Base-by-base conservation (phyloP, 495 filamentous ascomycete genomes). In the Penicillium paradoxum region DNA sequence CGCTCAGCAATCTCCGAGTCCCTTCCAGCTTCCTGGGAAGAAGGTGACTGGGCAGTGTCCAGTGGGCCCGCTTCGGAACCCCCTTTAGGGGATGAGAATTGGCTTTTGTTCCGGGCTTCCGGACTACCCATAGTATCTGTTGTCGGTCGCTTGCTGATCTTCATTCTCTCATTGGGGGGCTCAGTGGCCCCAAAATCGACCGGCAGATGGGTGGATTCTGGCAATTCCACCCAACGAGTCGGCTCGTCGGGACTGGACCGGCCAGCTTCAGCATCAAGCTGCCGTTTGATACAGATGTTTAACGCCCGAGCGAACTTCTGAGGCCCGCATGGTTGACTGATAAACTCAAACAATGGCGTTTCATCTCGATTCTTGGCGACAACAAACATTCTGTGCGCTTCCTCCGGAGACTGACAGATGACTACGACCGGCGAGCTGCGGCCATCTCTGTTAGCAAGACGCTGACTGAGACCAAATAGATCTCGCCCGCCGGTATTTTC, bases 311-410 rank as follows among this genome's bases (percentile, higher is more conserved):
- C 62, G 3, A 70, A 27, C 21, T 70, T 70, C 2, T 57, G 56
- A 0, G 67, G 67, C 3, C 67, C 67, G 51, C 64, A 70, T 1
- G 67, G 67, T 38, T 70, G 67, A 42, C 64, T 67, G 25, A 70
- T 59, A 22, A 69, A 69, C 19, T 69, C 64, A 24, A 65, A 56
- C 15, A 55, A 37, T 1, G 50, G n/a, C n/a, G 40, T 18, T 11
- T 57, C 13, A 1, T 22, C 47, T 1, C 42, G 51, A 24, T 49
- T 59, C n/a, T 58, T 53, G 17, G 55, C 34, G 1, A 54, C 41
- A 14, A 60, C 50, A 39, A 64, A 67, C 59, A 69, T 57, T 33
- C 36, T 36, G 38, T 69, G 66, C 0, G 66, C 66, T 43, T 53
- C 55, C 33, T 67, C 59, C 1, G 66, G 66, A 0, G 59, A 62